Conservation (phyloP, 257 asterid genomes). For the Leptodermis oblonga region DNA sequence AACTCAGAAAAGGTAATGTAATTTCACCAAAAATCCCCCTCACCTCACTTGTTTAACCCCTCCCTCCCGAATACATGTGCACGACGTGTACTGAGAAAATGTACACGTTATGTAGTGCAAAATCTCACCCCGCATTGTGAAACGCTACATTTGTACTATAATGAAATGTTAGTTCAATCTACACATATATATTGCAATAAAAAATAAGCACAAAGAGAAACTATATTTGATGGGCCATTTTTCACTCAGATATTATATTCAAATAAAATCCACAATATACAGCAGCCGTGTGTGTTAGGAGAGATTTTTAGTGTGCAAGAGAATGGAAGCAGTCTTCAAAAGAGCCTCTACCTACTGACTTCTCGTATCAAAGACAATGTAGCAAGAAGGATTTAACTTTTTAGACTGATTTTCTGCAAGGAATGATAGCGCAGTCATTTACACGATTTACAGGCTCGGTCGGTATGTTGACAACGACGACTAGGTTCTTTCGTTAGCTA, state of each 20-base stretch:
- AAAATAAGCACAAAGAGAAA: neutral
- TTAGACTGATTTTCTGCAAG: neutral
- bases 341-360: conserved; percentile 8
- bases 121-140: no score
- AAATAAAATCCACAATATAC: conserved; percentile 16
- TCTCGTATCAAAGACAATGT: conserved; percentile 7
- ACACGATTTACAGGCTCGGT: conserved; percentile 19
- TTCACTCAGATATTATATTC: conserved; percentile 8
- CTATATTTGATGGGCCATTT: neutral
- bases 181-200: no score
- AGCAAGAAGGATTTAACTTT: neutral
- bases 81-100: no score
- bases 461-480: neutral
- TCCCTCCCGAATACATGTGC: no score
- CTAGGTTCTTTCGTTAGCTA: conserved; percentile 11
- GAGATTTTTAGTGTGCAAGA: neutral
- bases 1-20: no score
- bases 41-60: no score
- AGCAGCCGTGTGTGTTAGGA: neutral
- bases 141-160: no score
- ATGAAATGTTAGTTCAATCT: no score
- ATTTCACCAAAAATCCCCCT: no score
- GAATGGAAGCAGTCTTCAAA: conserved; percentile 6
- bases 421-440: conserved; percentile 10
- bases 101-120: no score